Conservation (phyloP, 2,329 filamentous ascomycete genomes). For the Colletotrichum sp. region DNA sequence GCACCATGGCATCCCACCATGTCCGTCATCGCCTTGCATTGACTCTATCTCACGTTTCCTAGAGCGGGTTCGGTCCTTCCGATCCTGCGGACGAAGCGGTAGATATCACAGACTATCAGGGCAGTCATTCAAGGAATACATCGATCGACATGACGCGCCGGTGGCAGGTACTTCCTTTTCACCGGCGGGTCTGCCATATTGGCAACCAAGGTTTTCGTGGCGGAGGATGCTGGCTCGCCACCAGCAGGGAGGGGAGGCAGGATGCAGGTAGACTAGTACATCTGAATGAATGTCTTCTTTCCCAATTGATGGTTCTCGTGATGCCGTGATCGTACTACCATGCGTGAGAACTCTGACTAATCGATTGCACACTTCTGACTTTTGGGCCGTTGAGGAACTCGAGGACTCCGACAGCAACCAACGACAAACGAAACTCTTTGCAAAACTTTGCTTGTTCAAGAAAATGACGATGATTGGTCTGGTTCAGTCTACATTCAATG, state of each 20-base stretch:
- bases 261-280: not conserved
- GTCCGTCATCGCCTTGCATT: not conserved
- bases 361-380: not conserved
- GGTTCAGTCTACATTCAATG: not conserved
- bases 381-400: fast-evolving
- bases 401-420: not conserved
- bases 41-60: not conserved
- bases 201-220: not conserved
- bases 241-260: not conserved
- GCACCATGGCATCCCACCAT: not conserved
- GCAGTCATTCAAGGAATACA: not conserved
- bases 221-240: not conserved
- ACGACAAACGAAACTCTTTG: not conserved
- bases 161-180: not conserved
- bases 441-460: not conserved
- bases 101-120: not conserved
- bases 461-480: not conserved
- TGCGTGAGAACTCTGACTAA: not conserved
- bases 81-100: too few species aligned
- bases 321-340: not conserved
- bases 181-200: not conserved
- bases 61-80: fast-evolving
- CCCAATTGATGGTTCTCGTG: not conserved
- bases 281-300: not conserved
- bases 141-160: not conserved